Conservation (phyloP, 306 rosid genomes). For the Sicyos edulis region DNA sequence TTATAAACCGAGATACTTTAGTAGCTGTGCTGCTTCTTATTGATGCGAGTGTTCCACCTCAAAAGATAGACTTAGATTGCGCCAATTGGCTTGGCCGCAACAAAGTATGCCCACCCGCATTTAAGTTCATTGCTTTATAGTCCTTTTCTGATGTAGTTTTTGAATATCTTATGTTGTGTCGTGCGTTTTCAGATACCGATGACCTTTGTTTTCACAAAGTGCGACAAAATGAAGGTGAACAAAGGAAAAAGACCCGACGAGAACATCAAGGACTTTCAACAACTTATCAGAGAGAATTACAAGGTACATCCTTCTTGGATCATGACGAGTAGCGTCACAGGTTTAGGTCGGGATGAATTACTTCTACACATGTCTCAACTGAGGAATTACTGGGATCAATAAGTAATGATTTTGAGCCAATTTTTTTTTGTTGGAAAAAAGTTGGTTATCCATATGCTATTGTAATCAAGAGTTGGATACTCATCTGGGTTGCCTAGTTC, state of each 20-base stretch:
- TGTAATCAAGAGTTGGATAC: neutral
- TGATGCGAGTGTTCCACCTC: slow-evolving; percentile 93
- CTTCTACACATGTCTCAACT: slow-evolving; percentile 82
- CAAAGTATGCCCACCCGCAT: too few relatives aligned
- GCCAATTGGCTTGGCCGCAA: slow-evolving; percentile 95
- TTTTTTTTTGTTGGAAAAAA: neutral
- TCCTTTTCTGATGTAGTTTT: neutral
- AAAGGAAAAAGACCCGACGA: slow-evolving; percentile 80
- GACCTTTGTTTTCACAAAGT: slow-evolving; percentile 86
- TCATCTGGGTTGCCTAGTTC: neutral
- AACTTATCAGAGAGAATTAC: slow-evolving; percentile 61
- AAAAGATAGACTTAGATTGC: slow-evolving; percentile 80
- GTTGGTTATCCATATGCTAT: neutral
- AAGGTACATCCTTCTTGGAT: slow-evolving; percentile 79
- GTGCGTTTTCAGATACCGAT: slow-evolving; percentile 59
- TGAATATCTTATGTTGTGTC: neutral
- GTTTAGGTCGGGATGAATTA: slow-evolving; percentile 82
- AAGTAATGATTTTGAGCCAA: neutral
- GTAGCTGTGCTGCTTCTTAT: slow-evolving; percentile 76
- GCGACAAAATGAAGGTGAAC: slow-evolving; percentile 65
- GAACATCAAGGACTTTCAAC: slow-evolving; percentile 68
- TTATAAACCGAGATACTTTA: slow-evolving; percentile 59
- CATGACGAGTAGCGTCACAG: slow-evolving; percentile 87
- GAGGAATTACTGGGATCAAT: slow-evolving; percentile 88
- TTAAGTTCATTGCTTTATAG: too few relatives aligned